phyloP scores from a whole-genome alignment of 179 eudicot species.

The Drosera spatulata region DNA sequence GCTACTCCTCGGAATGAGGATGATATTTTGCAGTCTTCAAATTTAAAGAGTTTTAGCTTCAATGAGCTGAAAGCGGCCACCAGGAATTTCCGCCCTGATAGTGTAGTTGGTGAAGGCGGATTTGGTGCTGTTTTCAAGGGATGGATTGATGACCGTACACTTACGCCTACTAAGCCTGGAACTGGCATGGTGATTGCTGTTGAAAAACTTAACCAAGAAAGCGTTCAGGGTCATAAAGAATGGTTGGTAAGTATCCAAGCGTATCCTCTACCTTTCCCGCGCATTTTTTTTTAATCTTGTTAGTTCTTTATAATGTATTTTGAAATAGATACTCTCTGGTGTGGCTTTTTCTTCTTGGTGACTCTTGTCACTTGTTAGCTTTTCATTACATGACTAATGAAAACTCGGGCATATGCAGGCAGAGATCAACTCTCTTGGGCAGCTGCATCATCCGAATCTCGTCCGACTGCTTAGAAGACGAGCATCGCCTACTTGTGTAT shows the following conservation, averaged over 20 bases:
- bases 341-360: too few species aligned
- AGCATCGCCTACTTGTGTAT: too few species aligned
- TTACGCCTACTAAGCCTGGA: conserved; percentile 61
- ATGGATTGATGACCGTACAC: conserved; percentile 76
- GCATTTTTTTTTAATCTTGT: conserved; percentile 3
- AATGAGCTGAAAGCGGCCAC: conserved; percentile 71
- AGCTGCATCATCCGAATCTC: too few species aligned
- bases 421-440: too few species aligned
- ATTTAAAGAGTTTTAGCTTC: conserved; percentile 50
- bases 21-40: conserved; percentile 10
- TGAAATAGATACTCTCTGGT: too few species aligned
- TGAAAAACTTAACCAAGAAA: conserved; percentile 79
- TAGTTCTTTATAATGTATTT: conserved; percentile 4
- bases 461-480: too few species aligned
- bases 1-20: background rate
- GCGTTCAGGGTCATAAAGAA: conserved; percentile 93
- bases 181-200: conserved; percentile 86
- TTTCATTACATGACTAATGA: background rate
- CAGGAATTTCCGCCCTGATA: conserved; percentile 66
- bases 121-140: conserved; percentile 90
- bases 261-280: background rate
- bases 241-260: conserved; percentile 62
- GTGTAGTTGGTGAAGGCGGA: conserved; percentile 91
- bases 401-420: too few species aligned
- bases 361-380: too few species aligned